Base-by-base conservation (phyloP, 768 basidiomycete species). In the Strobilomyces echinocephalus region DNA sequence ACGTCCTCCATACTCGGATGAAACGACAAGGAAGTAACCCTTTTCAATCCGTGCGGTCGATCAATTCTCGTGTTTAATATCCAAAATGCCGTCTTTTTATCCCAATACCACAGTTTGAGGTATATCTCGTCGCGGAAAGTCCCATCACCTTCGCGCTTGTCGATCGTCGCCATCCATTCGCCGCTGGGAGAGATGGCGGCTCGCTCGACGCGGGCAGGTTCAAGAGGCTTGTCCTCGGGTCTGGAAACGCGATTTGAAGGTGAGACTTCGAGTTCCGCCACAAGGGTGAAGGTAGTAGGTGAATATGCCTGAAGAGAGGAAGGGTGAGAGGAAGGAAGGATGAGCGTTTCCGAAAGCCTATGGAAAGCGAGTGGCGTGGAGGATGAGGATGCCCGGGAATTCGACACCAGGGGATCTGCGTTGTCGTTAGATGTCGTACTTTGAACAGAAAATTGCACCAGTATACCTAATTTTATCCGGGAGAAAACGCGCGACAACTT, bases 271-370 rank as follows among this genome's bases (percentile, higher is more conserved):
- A 98, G 77, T 69, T 99, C 95, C 43, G 85, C 85, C 3, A 91
- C 64, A 1, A 93, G 76, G 39, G 81, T 79, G 28, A 86, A 86
- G 3, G 81, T 78, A 8, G 77, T 69, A 1, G 88, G 88, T 16
- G 91, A 87, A 72, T 89, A 95, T 24, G 88, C 83, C 73, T 98
- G 95, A 38, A 99, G 75, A n/a, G 93, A 91, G 3, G 95, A 94
- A 0, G 93, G 89, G 64, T 99, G 95, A 0, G 94, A 95, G 3
- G 95, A 93, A 0, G 93, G 91, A 15, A 98, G 78, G 59, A 97
- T 78, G 55, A 98, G 74, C 6, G 90, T 83, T 30, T 84, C 80
- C 5, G 91, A 85, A 6, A 74, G 71, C 3, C 77, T 72, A 68
- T 97, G 95, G 40, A 89, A 75, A 7, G 88, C 86, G 26, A 97